These are phyloP conservation scores for Diaporthe destruens DNA, from an alignment of 2,329 filamentous ascomycete species.

Conservation along the genomic window DNA sequence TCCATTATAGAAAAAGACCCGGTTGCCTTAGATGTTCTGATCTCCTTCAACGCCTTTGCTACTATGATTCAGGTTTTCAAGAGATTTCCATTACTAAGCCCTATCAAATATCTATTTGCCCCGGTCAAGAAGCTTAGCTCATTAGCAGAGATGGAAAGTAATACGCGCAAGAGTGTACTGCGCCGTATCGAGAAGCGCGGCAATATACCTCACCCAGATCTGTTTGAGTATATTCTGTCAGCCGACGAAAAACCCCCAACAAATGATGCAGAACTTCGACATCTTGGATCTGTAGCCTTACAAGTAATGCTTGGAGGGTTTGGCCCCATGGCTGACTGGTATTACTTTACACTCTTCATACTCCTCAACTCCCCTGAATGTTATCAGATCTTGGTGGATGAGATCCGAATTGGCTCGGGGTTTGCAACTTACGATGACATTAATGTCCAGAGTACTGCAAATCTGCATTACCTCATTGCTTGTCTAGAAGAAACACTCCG, in stretches of 20 bases:
- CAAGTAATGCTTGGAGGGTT: conserved; percentile 22
- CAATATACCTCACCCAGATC: neutral
- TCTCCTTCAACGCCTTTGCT: conserved; percentile 14
- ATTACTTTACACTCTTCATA: neutral
- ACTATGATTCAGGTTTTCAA: conserved; percentile 29
- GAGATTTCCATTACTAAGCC: neutral
- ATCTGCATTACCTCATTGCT: conserved; percentile 3
- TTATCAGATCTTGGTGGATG: neutral
- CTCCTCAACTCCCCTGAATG: neutral
- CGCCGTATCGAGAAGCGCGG: conserved; percentile 4
- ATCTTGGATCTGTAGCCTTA: conserved; percentile 2
- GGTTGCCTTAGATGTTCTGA: neutral
- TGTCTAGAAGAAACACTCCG: conserved; percentile 26
- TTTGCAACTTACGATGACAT: conserved; percentile 14
- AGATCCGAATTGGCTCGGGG: neutral
- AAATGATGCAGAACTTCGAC: neutral
- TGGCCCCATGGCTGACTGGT: conserved; percentile 23
- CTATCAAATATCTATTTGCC: conserved; percentile 8
- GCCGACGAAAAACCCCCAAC: neutral
- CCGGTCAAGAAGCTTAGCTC: conserved; percentile 11
- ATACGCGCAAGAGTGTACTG: neutral
- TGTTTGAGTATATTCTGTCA: conserved; percentile 9
- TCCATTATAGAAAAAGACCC: neutral
- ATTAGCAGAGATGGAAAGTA: conserved; percentile 1
- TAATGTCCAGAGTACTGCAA: neutral